A percentile compares a stretch with the other conserved stretches of the same genome.
These are phyloP conservation scores for Globisporangium radiosum DNA, from an alignment of 352 stramenopile species.

Conservation along the genomic window DNA sequence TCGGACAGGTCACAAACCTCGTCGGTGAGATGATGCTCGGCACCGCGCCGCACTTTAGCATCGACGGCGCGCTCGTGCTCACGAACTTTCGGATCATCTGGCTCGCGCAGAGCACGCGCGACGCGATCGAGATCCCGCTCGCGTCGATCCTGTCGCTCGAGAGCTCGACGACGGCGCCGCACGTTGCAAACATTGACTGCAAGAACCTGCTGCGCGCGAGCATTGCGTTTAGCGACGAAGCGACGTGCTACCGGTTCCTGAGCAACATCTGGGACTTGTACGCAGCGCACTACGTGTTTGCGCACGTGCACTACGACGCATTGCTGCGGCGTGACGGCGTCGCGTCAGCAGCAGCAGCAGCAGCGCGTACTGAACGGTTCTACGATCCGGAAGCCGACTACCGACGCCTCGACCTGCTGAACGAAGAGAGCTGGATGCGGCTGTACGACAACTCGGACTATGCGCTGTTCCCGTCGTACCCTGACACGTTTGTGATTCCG, in stretches of 20 bases:
- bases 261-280: conserved; percentile 74
- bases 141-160: conserved; percentile 73
- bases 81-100: conserved; percentile 87
- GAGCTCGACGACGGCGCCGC: conserved; percentile 72
- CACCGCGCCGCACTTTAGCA: conserved; percentile 80
- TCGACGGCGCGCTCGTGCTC: conserved; percentile 72
- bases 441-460: conserved; percentile 86
- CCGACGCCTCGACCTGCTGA: conserved; percentile 65
- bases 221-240: conserved; percentile 80
- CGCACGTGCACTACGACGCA: conserved; percentile 67
- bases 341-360: conserved; percentile 28
- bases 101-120: conserved; percentile 68
- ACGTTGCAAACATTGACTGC: conserved; percentile 82
- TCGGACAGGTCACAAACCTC: conserved; percentile 82
- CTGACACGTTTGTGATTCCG: conserved; percentile 90
- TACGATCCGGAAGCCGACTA: conserved; percentile 82
- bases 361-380: conserved; percentile 45
- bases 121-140: conserved; percentile 79
- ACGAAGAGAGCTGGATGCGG: conserved; percentile 77
- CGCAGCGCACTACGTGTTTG: conserved; percentile 61
- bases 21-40: conserved; percentile 85
- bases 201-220: conserved; percentile 75
- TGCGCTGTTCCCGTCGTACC: conserved; percentile 92
- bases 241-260: conserved; percentile 69
- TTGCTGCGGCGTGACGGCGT: conserved; percentile 39